Evolutionary conservation across 768 basidiomycete genomes (phyloP), one percentile per base, ranked within the genome.

Genomic region (Amanita pseudoporphyria): DNA sequence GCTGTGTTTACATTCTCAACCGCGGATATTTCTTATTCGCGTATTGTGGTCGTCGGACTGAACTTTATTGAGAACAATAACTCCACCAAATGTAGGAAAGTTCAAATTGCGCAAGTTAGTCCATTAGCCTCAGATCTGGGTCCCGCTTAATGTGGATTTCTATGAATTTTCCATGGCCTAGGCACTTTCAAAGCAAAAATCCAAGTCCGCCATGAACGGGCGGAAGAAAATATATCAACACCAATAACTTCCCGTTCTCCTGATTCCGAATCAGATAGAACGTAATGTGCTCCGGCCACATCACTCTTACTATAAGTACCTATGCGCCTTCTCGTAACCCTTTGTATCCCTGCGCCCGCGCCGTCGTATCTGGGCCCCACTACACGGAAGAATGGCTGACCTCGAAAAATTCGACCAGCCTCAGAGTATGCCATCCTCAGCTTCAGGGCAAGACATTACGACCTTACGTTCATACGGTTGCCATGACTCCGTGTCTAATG

Each of bases 161-260:
- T 7, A 7, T 28, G 26, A 7, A 7, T 28, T 28, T 28, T 28
- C 26, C 3, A 28, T 28, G 26, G 7, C 26, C 7, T 28, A 7
- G 26, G 7, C 7, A 32, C 31, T 35, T 50, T 24, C 22, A 7
- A 12, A 44, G 22, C 28, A 13, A 13, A n/a, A 47, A 33, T 21
- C 19, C 13, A 19, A 43, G 18, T 50, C 49, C 49, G 49, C 30
- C n/a, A 35, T 43, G 32, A 40, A 24, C 49, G 49, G 49, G 30
- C 21, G 12, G 40, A 22, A 35, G 32, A 26, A 30, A 35, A 38
- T 28, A 6, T n/a, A 24, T 42, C 32, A n/a, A 36, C 24, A 16
- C 21, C 13, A 30, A 40, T 13, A 30, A n/a, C 47, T 31, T 40
- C 22, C 18, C 37, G 6, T n/a, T n/a, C 28, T 28, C 26, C 35